These are phyloP conservation scores for Talaromyces pinophilus DNA, from an alignment of 2,329 filamentous ascomycete species.

Conservation along the genomic window DNA sequence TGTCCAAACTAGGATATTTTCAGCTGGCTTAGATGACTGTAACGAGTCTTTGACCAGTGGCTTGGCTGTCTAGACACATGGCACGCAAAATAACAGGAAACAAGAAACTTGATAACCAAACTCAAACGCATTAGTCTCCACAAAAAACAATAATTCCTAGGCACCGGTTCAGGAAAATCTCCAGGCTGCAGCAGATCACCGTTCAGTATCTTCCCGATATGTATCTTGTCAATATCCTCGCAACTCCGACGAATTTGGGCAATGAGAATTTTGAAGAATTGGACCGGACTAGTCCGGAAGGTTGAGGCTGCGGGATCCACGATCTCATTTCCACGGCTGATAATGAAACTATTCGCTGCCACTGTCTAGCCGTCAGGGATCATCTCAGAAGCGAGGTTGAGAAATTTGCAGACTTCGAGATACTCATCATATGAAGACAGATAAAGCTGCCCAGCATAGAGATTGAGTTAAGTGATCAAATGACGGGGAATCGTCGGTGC, in stretches of 20 bases:
- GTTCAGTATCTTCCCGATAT: slow-evolving; percentile 8
- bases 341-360: slow-evolving; percentile 5
- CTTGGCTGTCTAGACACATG: neutral
- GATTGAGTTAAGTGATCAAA: slow-evolving; percentile 2
- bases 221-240: slow-evolving; percentile 4
- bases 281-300: neutral
- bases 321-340: neutral
- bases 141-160: neutral
- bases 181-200: neutral
- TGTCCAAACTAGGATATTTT: neutral
- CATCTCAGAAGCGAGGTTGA: slow-evolving; percentile 7
- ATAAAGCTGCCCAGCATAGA: slow-evolving; percentile 6
- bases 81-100: neutral
- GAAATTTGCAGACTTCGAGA: neutral
- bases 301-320: neutral
- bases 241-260: slow-evolving; percentile 12
- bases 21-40: neutral
- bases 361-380: slow-evolving; percentile 10
- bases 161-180: neutral
- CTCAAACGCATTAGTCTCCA: neutral
- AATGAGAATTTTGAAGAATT: slow-evolving; percentile 1
- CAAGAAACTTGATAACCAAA: neutral
- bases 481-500: neutral
- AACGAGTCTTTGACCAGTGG: neutral
- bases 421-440: slow-evolving; percentile 6